These are phyloP conservation scores for Russula griseocarnosa DNA, from an alignment of 768 basidiomycete genomes.

Conservation along the genomic window DNA sequence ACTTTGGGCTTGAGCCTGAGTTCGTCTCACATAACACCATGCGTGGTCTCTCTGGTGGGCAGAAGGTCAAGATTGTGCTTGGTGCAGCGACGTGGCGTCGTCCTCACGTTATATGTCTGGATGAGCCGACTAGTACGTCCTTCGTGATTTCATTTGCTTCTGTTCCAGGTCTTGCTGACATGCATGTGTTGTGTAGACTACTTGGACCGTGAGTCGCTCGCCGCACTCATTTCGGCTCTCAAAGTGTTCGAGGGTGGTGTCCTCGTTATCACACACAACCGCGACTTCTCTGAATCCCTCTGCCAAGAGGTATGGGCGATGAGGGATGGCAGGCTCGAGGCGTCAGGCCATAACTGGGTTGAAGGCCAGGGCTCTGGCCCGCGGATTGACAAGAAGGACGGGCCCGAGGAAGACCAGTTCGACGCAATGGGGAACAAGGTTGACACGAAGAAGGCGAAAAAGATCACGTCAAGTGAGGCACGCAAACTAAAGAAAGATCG, in stretches of 20 bases:
- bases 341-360: slow-evolving; percentile 99
- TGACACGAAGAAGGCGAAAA: slow-evolving; percentile 79
- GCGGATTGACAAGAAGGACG: slow-evolving; percentile 91
- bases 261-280: slow-evolving; percentile 95
- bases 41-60: slow-evolving; percentile 97
- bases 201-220: slow-evolving; percentile 98
- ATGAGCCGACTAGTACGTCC: slow-evolving; percentile 85
- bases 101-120: slow-evolving; percentile 94
- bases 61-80: slow-evolving; percentile 99
- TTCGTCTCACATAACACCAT: slow-evolving; percentile 99
- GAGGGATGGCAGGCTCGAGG: slow-evolving; percentile 93
- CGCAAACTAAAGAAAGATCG: slow-evolving; percentile 97
- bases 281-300: slow-evolving; percentile 97
- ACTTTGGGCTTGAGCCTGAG: slow-evolving; percentile 98
- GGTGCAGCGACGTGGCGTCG: slow-evolving; percentile 99
- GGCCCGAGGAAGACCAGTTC: slow-evolving; percentile 85
- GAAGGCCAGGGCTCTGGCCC: slow-evolving; percentile 96
- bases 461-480: slow-evolving; percentile 74
- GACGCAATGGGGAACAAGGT: slow-evolving; percentile 99
- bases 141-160: slow-evolving; percentile 18
- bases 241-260: slow-evolving; percentile 99
- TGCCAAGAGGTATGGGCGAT: slow-evolving; percentile 99
- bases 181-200: slow-evolving; percentile 58
- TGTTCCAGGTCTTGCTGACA: slow-evolving; percentile 13
- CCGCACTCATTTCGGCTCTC: slow-evolving; percentile 96